phyloP scores from a whole-genome alignment of 2,329 filamentous ascomycete genomes.

The Dothiorella sarmentorum region DNA sequence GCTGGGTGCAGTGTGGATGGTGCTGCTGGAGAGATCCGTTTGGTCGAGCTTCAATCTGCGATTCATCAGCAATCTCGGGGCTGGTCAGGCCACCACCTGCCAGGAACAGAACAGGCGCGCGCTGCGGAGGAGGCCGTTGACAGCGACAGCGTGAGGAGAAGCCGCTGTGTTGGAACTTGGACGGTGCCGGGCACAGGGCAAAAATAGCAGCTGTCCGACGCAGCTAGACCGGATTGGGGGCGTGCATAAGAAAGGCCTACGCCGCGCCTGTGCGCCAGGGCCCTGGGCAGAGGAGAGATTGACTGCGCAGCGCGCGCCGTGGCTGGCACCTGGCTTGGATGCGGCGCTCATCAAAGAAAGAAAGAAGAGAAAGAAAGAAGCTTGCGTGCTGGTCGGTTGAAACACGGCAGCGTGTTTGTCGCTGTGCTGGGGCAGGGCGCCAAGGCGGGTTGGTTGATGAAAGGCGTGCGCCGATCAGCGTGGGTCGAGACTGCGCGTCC shows the following conservation, averaged over 20 bases:
- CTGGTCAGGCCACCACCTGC: constrained; percentile 10
- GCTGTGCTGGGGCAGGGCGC: background rate
- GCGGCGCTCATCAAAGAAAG: no score
- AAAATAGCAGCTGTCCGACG: background rate
- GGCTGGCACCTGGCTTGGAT: constrained; percentile 1
- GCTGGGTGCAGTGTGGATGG: background rate
- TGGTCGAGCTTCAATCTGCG: constrained; percentile 4
- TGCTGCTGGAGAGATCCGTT: constrained; percentile 9
- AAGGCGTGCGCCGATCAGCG: constrained; percentile 15
- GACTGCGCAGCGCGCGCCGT: background rate
- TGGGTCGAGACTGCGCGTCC: constrained; percentile 16
- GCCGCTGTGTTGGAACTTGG: background rate
- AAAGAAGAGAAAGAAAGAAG: no score
- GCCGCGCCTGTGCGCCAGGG: background rate
- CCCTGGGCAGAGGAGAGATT: background rate
- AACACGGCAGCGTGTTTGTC: constrained; percentile 9
- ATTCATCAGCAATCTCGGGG: constrained; percentile 15
- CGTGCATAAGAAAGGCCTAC: background rate
- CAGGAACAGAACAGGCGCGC: background rate
- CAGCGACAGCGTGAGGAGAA: background rate
- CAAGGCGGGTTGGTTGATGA: constrained; percentile 14
- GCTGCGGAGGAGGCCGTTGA: background rate
- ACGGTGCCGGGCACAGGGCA: background rate
- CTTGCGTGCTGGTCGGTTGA: constrained; percentile 8
- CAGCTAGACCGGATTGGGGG: constrained; percentile 6